Evolutionary conservation across 768 basidiomycete genomes (phyloP).

Genomic region (Trametes cinnabarina): DNA sequence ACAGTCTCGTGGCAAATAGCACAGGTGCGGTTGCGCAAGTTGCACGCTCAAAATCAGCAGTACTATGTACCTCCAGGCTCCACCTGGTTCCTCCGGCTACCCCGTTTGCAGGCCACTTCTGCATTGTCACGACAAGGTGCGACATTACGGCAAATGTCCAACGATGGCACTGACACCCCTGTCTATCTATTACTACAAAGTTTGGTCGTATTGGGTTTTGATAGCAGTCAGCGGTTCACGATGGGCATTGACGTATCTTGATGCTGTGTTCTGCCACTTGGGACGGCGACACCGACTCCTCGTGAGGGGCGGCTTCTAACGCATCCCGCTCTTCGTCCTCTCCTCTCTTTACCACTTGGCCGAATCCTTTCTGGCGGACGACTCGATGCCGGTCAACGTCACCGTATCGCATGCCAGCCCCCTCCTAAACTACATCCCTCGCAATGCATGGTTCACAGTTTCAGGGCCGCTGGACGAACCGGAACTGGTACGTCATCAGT

Average conservation of each 20-base stretch:
- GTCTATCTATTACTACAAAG: too few relatives aligned
- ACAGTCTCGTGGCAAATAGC: neutral
- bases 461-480: constrained; percentile 5
- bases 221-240: neutral
- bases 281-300: too few relatives aligned
- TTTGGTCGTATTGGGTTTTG: neutral
- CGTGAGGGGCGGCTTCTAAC: too few relatives aligned
- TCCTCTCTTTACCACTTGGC: neutral
- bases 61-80: too few relatives aligned
- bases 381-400: constrained; percentile 17
- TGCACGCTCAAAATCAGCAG: too few relatives aligned
- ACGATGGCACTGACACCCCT: too few relatives aligned
- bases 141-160: neutral
- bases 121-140: too few relatives aligned
- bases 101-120: too few relatives aligned
- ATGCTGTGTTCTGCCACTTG: neutral
- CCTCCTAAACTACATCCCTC: constrained; percentile 22
- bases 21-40: too few relatives aligned
- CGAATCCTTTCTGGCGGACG: neutral
- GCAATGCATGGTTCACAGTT: constrained; percentile 22
- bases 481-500: constrained; percentile 7
- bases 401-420: constrained; percentile 25
- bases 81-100: too few relatives aligned
- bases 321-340: too few relatives aligned
- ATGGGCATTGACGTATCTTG: neutral